Evolutionary conservation across 257 asterid species (phyloP).

Genomic region (Solanum pinnatisectum): DNA sequence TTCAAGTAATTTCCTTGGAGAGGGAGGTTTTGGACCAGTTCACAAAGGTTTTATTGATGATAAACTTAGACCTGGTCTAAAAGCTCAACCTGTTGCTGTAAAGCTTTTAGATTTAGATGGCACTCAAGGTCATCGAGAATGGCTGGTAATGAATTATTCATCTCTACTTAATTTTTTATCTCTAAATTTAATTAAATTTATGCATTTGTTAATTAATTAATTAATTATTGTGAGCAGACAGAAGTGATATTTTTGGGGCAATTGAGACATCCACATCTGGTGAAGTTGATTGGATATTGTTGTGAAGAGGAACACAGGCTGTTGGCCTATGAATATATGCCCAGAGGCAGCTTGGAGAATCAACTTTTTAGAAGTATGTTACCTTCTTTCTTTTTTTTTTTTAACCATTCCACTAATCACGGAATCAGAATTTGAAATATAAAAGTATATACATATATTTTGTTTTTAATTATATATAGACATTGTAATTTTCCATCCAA

Average conservation of each 20-base stretch:
- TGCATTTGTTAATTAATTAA: no score
- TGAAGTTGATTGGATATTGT: conserved; percentile 88
- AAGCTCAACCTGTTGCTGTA: conserved; percentile 95
- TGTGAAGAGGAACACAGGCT: conserved; percentile 93
- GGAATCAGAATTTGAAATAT: no score
- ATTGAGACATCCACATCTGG: conserved; percentile 73
- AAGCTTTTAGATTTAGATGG: conserved; percentile 88
- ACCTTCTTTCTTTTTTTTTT: neutral
- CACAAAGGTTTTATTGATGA: conserved; percentile 94
- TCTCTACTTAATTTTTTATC: no score
- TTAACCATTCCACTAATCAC: neutral
- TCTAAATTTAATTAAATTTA: no score
- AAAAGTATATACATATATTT: no score
- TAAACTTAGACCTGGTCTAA: conserved; percentile 63
- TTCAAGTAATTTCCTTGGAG: conserved; percentile 69
- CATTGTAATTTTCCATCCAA: no score
- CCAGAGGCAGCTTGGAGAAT: conserved; percentile 91
- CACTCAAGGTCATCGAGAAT: conserved; percentile 81
- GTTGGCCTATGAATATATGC: conserved; percentile 85
- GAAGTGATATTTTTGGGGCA: conserved; percentile 87
- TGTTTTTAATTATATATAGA: no score
- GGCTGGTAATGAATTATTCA: conserved; percentile 21
- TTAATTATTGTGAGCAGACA: conserved; percentile 28
- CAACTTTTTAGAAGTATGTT: conserved; percentile 79
- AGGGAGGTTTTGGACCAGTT: conserved; percentile 98